Conservation (phyloP, 2,329 filamentous ascomycete genomes). For the Cephalotrichum gorgonifer region DNA sequence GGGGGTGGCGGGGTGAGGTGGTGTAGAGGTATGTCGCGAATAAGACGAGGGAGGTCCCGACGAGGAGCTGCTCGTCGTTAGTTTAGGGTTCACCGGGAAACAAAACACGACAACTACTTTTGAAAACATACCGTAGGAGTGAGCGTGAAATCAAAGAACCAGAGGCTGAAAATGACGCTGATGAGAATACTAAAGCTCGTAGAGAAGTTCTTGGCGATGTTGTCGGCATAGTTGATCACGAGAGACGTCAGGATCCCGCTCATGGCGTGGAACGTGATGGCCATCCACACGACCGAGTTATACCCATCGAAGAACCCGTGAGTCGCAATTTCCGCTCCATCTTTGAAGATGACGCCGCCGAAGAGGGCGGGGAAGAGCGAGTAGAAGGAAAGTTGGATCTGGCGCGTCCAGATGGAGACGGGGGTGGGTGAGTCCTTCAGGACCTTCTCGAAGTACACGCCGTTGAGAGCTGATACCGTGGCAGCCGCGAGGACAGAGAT, state of each 20-base stretch:
- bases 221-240: constrained; percentile 35
- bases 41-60: constrained; percentile 71
- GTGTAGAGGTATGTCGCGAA: constrained; percentile 80
- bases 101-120: not conserved
- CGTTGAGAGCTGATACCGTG: constrained; percentile 70
- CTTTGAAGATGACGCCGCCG: constrained; percentile 75
- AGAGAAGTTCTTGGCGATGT: constrained; percentile 89
- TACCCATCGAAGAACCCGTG: constrained; percentile 93
- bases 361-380: constrained; percentile 84
- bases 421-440: constrained; percentile 71
- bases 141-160: constrained; percentile 73
- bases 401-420: constrained; percentile 83
- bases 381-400: constrained; percentile 90
- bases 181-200: constrained; percentile 86
- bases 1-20: constrained; percentile 37
- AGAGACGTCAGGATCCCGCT: constrained; percentile 66
- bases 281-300: constrained; percentile 82
- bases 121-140: constrained; percentile 63
- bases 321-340: constrained; percentile 72
- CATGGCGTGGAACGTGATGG: constrained; percentile 70
- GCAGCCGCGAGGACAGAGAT: constrained; percentile 70
- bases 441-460: constrained; percentile 84
- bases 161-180: constrained; percentile 75
- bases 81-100: constrained; percentile 6
- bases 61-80: constrained; percentile 52